phyloP scores from a whole-genome alignment of 129 eudicot genomes.

The Chrysanthemum lavandulifolium region DNA sequence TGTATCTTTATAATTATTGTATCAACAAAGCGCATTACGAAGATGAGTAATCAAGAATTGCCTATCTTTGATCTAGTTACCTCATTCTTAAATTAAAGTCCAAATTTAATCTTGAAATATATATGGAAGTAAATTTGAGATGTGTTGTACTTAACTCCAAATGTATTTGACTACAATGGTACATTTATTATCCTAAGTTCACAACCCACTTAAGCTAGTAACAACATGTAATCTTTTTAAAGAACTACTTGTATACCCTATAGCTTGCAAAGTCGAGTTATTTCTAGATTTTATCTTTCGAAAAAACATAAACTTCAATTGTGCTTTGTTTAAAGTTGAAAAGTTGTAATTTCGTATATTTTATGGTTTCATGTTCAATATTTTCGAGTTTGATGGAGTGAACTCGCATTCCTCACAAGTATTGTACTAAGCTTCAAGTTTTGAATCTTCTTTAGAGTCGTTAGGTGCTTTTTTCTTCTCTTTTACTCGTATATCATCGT shows the following conservation, averaged over 20 bases:
- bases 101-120: background rate
- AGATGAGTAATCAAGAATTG: slow-evolving; percentile 10
- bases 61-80: slow-evolving; percentile 15
- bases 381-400: too few relatives aligned
- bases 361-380: too few relatives aligned
- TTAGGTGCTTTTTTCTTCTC: too few relatives aligned
- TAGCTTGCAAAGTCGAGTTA: too few relatives aligned
- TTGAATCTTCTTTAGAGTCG: too few relatives aligned
- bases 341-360: too few relatives aligned
- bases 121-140: background rate
- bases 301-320: too few relatives aligned
- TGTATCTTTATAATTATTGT: slow-evolving; percentile 10
- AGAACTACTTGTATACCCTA: background rate
- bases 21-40: background rate
- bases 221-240: background rate
- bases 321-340: too few relatives aligned
- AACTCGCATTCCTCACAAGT: too few relatives aligned
- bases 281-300: too few relatives aligned
- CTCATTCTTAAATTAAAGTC: background rate
- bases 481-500: too few relatives aligned
- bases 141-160: slow-evolving; percentile 7
- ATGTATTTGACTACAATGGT: background rate
- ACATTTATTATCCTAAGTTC: background rate
- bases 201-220: background rate
- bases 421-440: too few relatives aligned